phyloP scores from a whole-genome alignment of 495 filamentous ascomycete genomes.

The Hypoxylon cercidicola region DNA sequence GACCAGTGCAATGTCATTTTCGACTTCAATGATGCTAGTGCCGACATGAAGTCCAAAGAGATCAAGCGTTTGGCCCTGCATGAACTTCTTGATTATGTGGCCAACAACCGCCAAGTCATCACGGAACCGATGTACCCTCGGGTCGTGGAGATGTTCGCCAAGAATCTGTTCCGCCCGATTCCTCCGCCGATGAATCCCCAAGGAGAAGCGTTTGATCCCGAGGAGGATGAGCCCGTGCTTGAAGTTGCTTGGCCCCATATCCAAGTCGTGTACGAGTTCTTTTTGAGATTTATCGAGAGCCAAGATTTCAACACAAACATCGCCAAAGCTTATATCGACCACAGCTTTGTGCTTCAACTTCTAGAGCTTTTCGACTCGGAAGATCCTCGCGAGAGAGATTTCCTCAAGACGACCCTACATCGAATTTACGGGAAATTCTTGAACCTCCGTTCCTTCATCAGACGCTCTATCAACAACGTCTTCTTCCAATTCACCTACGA shows the following conservation, averaged over 20 bases:
- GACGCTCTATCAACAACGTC: conserved; percentile 99
- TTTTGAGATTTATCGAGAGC: conserved; percentile 98
- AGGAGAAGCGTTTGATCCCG: conserved; percentile 97
- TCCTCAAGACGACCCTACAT: conserved; percentile 97
- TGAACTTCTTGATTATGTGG: conserved; percentile 96
- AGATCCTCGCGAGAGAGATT: conserved; percentile 96
- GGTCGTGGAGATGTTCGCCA: conserved; percentile 99
- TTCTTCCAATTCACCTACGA: conserved; percentile 99
- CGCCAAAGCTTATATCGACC: conserved; percentile 98
- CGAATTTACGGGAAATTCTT: conserved; percentile 99
- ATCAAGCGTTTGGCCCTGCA: conserved; percentile 98
- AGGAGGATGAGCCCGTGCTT: conserved; percentile 97
- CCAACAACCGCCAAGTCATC: conserved; percentile 97
- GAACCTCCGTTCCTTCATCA: conserved; percentile 95
- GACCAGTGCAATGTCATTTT: conserved; percentile 99
- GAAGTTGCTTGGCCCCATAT: conserved; percentile 99
- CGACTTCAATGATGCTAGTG: conserved; percentile 98
- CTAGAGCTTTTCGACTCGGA: conserved; percentile 99
- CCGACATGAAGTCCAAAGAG: conserved; percentile 99
- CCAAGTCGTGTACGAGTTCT: conserved; percentile 99
- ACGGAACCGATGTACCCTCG: conserved; percentile 99
- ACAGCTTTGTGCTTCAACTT: conserved; percentile 95
- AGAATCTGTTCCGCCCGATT: conserved; percentile 97
- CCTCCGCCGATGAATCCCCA: conserved; percentile 97
- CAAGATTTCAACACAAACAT: conserved; percentile 99